These are phyloP conservation scores for Neospermospora avenae DNA, from an alignment of 2,329 filamentous ascomycete genomes.

Conservation along the genomic window DNA sequence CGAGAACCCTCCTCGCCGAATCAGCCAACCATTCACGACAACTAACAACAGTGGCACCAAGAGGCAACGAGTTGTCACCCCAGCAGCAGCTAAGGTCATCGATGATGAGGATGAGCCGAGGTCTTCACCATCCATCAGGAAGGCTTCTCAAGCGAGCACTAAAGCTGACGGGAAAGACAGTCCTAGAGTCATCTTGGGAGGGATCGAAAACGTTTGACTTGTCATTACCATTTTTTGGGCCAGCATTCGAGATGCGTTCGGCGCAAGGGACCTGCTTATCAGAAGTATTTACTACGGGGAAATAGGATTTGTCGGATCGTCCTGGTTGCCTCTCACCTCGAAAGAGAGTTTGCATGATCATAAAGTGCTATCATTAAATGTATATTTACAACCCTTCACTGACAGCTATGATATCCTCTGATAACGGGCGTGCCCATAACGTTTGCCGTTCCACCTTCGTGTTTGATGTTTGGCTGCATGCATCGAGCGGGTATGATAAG, in stretches of 20 bases:
- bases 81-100: conserved; percentile 43
- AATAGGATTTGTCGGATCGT: background rate
- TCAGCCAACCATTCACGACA: conserved; percentile 14
- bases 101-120: conserved; percentile 48
- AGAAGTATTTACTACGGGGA: background rate
- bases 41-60: conserved; percentile 36
- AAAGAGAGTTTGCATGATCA: background rate
- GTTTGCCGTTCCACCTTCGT: conserved; percentile 7
- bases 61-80: conserved; percentile 46
- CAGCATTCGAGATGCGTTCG: background rate
- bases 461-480: conserved; percentile 11
- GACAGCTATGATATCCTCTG: conserved; percentile 4
- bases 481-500: conserved; percentile 28
- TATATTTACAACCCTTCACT: conserved; percentile 18
- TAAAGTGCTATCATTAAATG: conserved; percentile 17
- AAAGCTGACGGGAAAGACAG: conserved; percentile 20
- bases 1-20: conserved; percentile 13
- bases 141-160: conserved; percentile 22
- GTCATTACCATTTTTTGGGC: background rate
- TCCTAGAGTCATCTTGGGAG: conserved; percentile 24
- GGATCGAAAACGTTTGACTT: conserved; percentile 27
- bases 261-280: background rate
- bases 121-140: conserved; percentile 28
- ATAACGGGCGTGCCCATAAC: conserved; percentile 8
- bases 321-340: background rate